Conservation (phyloP, 345 rosid genomes). For the Erodium maritimum region DNA sequence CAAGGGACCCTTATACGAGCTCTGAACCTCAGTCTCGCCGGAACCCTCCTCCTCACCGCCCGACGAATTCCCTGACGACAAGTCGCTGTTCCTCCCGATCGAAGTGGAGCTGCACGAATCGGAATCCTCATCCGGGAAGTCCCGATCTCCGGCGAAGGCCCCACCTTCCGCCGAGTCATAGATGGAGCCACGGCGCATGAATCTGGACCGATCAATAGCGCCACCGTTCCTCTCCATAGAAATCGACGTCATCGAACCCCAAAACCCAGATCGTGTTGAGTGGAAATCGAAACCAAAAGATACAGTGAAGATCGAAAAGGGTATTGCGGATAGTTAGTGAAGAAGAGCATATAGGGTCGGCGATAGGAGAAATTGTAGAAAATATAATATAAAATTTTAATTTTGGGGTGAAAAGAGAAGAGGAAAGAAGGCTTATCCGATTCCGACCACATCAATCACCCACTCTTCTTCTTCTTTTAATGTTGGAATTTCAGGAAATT, state of each 20-base stretch:
- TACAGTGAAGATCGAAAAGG: neutral
- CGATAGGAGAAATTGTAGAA: conserved; percentile 4
- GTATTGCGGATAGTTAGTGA: conserved; percentile 7
- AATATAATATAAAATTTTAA: too few species aligned
- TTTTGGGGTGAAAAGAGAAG: too few species aligned
- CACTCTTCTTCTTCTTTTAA: too few species aligned
- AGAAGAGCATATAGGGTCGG: neutral
- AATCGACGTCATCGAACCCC: conserved; percentile 5
- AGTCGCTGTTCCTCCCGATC: conserved; percentile 16
- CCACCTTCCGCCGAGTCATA: too few species aligned
- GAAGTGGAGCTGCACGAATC: conserved; percentile 17
- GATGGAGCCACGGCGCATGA: conserved; percentile 1
- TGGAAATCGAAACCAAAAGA: neutral
- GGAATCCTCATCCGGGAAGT: neutral
- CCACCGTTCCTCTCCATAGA: neutral
- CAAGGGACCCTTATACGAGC: conserved; percentile 27
- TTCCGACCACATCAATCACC: too few species aligned
- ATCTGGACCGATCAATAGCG: conserved; percentile 4
- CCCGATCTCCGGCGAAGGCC: neutral
- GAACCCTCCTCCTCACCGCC: conserved; percentile 13
- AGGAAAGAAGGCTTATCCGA: too few species aligned
- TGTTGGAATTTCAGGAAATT: too few species aligned
- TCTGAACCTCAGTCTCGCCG: conserved; percentile 18
- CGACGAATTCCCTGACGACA: conserved; percentile 10
- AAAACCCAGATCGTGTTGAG: neutral